Percentiles rank a stretch among this genome's conserved stretches.
Evolutionary conservation across 31 red algal species (phyloP).

Genomic region (Endocladia muricata): DNA sequence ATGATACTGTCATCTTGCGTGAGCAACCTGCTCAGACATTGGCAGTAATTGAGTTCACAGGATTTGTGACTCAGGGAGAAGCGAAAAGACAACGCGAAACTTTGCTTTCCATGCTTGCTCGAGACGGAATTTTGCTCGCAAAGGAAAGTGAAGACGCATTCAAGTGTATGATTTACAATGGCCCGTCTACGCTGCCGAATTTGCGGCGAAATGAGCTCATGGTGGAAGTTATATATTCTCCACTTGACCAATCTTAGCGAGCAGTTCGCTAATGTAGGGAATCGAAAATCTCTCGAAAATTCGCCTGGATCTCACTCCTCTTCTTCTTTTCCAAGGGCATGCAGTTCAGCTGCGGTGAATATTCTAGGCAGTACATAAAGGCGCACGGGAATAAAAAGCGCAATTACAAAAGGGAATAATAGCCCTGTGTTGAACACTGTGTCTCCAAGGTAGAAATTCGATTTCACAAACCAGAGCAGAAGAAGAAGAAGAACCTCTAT

Average conservation of each 20-base stretch:
- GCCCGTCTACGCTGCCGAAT: conserved; percentile 57
- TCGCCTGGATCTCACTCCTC: too few relatives aligned
- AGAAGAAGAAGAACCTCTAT: conserved; percentile 80
- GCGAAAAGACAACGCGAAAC: conserved; percentile 43
- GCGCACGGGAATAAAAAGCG: conserved; percentile 76
- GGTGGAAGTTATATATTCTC: conserved; percentile 49
- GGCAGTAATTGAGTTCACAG: conserved; percentile 53
- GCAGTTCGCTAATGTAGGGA: too few relatives aligned
- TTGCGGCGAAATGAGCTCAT: conserved; percentile 58
- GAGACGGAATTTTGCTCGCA: conserved; percentile 20
- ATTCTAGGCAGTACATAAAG: conserved; percentile 64
- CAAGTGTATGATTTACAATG: conserved; percentile 66
- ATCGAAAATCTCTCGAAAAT: too few relatives aligned
- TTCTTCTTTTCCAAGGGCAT: conserved; percentile 64
- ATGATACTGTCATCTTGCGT: conserved; percentile 46
- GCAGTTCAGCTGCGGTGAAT: conserved; percentile 59
- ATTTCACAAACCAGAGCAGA: conserved; percentile 90
- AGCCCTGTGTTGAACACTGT: conserved; percentile 85
- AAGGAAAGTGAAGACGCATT: conserved; percentile 19
- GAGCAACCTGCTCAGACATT: conserved; percentile 30
- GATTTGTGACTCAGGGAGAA: conserved; percentile 62
- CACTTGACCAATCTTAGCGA: too few relatives aligned
- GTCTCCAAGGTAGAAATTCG: conserved; percentile 76
- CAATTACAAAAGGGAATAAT: conserved; percentile 81
- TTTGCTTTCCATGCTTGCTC: conserved; percentile 20